Evolutionary conservation across 2,329 filamentous ascomycete species (phyloP), one percentile per base, ranked within the genome.

Genomic region (Aspergillus terreus): DNA sequence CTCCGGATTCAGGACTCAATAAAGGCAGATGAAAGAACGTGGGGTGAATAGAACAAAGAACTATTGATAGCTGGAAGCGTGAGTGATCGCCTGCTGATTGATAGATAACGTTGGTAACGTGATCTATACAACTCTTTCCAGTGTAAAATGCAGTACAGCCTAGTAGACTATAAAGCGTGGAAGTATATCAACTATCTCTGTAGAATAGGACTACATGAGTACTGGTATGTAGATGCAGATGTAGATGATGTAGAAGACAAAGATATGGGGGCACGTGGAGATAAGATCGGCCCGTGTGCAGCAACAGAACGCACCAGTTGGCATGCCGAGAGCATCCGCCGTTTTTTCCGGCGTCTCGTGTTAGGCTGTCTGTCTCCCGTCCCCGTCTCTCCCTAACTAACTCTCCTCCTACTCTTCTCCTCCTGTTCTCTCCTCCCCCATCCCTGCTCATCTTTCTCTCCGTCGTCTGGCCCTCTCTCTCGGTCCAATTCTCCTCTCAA

Each of bases 241-340:
- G 19, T 19, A 19, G 3, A 19, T 19, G 19, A 3, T 19, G 19
- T 23, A 23, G 23, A 6, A 23, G 23, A 19, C 6, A 23, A 6
- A 23, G 4, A 23, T 30, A 10, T 30, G 7, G 27, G 1, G 27
- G 27, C 27, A 30, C 35, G 35, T 17, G 35, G 47, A 58, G 58
- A 60, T 60, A 60, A 60, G 58, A 60, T 60, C 58, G 55, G 57
- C 44, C 56, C 57, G 57, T 52, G 51, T 42, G 32, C 38, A 25
- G 32, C 35, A 33, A 40, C 35, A 47, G 49, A 45, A 52, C 51
- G 50, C 36, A 52, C 53, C 51, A 50, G 47, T 49, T 52, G 52
- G 44, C 21, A 58, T 65, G 66, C 66, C 66, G 66, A 68, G 66
- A 62, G 59, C 59, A 66, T 67, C 66, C 66, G 66, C 57, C 57